These are phyloP conservation scores for Yarrowia sp. DNA, from an alignment of 805 yeast genomes.

Conservation along the genomic window DNA sequence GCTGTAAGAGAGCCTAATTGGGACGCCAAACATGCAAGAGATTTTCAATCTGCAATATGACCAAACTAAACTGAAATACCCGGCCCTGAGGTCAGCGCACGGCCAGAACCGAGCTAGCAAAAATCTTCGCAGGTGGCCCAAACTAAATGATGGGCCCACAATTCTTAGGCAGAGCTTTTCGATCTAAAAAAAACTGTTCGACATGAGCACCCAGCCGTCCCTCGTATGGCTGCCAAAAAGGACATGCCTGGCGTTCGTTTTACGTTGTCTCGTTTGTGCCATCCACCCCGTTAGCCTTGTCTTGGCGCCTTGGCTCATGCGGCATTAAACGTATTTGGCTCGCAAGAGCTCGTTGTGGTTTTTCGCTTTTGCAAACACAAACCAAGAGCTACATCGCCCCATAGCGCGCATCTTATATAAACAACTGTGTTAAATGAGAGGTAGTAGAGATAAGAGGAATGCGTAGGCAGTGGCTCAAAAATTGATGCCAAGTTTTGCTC, in stretches of 20 bases:
- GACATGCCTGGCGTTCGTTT: not conserved
- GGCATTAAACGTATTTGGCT: constrained; percentile 21
- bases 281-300: constrained; percentile 6
- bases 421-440: not conserved
- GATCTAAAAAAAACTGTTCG: too few relatives aligned
- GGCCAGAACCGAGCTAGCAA: not conserved
- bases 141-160: too few relatives aligned
- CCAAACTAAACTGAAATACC: constrained; percentile 27
- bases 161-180: too few relatives aligned
- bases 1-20: constrained; percentile 8
- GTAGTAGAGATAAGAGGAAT: too few relatives aligned
- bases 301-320: constrained; percentile 36
- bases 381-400: constrained; percentile 5
- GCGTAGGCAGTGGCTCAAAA: too few relatives aligned
- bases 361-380: not conserved
- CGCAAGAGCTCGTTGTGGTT: not conserved
- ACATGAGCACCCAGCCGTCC: too few relatives aligned
- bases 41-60: not conserved
- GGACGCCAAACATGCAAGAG: constrained; percentile 22
- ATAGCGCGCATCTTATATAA: constrained; percentile 1
- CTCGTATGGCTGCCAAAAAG: not conserved
- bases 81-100: not conserved
- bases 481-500: too few relatives aligned
- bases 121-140: not conserved
- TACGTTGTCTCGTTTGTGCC: constrained; percentile 4